phyloP scores from a whole-genome alignment of 2,329 filamentous ascomycete genomes.

The Cyphellophora europaea region DNA sequence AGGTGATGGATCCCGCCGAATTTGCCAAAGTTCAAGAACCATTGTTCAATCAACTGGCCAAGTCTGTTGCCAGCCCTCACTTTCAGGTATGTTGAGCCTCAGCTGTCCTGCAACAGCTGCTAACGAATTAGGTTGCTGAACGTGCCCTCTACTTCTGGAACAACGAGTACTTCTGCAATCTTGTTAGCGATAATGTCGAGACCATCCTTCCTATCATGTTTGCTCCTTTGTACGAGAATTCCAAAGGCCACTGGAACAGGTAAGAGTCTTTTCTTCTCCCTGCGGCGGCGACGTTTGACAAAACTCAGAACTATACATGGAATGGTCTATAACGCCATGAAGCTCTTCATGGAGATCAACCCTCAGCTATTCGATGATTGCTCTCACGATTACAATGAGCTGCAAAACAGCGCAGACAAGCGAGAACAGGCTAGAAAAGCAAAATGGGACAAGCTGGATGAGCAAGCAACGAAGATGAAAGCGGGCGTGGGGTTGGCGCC shows the following conservation, averaged over 20 bases:
- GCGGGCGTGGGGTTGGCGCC: conserved; percentile 30
- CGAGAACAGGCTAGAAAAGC: conserved; percentile 72
- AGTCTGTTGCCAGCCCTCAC: conserved; percentile 95
- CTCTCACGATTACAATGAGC: conserved; percentile 94
- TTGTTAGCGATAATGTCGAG: conserved; percentile 97
- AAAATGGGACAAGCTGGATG: conserved; percentile 79
- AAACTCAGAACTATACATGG: conserved; percentile 80
- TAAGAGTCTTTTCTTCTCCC: conserved; percentile 34
- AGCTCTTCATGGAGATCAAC: conserved; percentile 99
- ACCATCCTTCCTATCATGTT: conserved; percentile 99
- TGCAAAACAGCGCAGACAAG: conserved; percentile 83
- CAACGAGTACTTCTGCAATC: conserved; percentile 99
- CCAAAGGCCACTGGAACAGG: conserved; percentile 98
- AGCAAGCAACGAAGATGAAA: conserved; percentile 66
- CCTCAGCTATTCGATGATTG: conserved; percentile 97
- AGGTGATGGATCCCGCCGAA: conserved; percentile 98
- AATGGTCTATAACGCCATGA: conserved; percentile 99
- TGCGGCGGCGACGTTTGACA: conserved; percentile 21
- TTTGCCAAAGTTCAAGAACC: conserved; percentile 98
- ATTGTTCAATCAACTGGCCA: conserved; percentile 91
- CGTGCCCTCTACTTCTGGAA: conserved; percentile 99
- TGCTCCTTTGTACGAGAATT: conserved; percentile 94
- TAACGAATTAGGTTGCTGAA: conserved; percentile 92
- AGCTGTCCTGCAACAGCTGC: too few relatives aligned
- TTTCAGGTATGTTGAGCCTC: conserved; percentile 57